A percentile compares a stretch with the other conserved stretches of the same genome.
Conservation (phyloP, 83 land plant genomes). For the Isoetes engelmannii region DNA sequence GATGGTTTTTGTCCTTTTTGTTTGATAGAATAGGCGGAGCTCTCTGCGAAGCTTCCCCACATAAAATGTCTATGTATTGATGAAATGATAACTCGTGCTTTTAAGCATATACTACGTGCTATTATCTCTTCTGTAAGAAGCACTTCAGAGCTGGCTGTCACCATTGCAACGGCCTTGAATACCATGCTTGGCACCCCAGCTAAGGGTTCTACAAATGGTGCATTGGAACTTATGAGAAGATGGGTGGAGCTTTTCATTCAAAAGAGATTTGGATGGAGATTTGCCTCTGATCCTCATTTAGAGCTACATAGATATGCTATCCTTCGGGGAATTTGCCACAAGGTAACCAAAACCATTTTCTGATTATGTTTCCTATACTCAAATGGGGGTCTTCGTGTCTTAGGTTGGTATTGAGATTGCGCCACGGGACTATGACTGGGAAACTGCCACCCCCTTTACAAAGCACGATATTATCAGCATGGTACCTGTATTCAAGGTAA, state of each 20-base stretch:
- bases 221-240: neutral
- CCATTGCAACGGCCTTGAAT: neutral
- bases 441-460: neutral
- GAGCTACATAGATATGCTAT: conserved; percentile 3
- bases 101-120: conserved; percentile 9
- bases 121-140: neutral
- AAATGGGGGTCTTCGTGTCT: neutral
- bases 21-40: conserved; percentile 1
- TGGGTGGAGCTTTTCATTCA: conserved; percentile 4
- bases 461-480: conserved; percentile 3
- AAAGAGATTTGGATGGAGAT: conserved; percentile 2
- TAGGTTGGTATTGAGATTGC: conserved; percentile 12
- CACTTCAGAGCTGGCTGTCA: neutral
- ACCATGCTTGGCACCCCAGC: neutral
- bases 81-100: conserved; percentile 7
- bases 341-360: neutral
- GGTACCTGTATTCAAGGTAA: conserved; percentile 7
- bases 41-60: conserved; percentile 5
- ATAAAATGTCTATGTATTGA: neutral
- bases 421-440: conserved; percentile 1
- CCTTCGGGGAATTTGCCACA: conserved; percentile 9
- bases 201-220: neutral
- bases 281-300: neutral
- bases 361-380: neutral
- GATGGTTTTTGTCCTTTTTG: no score